Percentiles rank a stretch among this genome's conserved stretches.
Evolutionary conservation across 352 stramenopile species (phyloP).

Genomic region (Pythium brachiatum): DNA sequence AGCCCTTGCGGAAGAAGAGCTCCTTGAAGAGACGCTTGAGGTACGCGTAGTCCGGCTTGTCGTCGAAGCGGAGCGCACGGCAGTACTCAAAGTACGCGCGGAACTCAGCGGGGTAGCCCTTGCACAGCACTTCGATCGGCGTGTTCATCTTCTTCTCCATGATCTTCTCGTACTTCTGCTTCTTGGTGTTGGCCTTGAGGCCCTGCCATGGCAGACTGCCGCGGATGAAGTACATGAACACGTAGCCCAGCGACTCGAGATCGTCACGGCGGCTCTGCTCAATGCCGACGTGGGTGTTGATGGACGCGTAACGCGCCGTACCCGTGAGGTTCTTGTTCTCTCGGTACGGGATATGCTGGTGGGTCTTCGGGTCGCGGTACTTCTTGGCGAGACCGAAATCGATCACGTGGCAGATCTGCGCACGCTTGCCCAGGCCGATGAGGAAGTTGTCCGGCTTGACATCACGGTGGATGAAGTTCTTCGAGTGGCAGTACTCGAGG

Average conservation of each 20-base stretch:
- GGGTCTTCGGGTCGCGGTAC: constrained; percentile 86
- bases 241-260: constrained; percentile 95
- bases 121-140: constrained; percentile 90
- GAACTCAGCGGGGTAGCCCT: constrained; percentile 96
- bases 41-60: constrained; percentile 89
- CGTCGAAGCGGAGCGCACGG: constrained; percentile 80
- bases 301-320: constrained; percentile 96
- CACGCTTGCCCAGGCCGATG: constrained; percentile 84
- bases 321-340: constrained; percentile 93
- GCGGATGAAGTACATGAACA: constrained; percentile 94
- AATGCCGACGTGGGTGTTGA: constrained; percentile 99
- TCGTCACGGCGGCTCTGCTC: constrained; percentile 97
- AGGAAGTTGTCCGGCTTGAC: constrained; percentile 91
- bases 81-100: constrained; percentile 96
- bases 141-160: constrained; percentile 99
- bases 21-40: constrained; percentile 98
- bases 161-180: constrained; percentile 98
- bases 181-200: constrained; percentile 94
- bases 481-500: constrained; percentile 86
- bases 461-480: constrained; percentile 90
- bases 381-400: constrained; percentile 91
- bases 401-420: constrained; percentile 85
- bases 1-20: constrained; percentile 98
- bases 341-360: constrained; percentile 90
- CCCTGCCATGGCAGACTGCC: constrained; percentile 97